Conservation (phyloP, 192 early-diverging fungal species). For the Bifiguratus adelaidae region DNA sequence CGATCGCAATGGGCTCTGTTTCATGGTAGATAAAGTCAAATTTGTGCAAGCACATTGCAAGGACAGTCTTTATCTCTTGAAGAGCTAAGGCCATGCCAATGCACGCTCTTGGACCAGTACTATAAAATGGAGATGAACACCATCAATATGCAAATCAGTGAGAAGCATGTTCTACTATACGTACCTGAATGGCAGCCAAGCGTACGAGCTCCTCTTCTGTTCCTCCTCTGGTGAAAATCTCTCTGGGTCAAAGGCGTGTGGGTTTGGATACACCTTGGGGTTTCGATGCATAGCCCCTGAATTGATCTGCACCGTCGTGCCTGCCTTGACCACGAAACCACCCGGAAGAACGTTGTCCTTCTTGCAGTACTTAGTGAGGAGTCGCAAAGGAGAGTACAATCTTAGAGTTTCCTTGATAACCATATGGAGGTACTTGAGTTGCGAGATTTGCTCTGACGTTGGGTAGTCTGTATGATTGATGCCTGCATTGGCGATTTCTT, state of each 20-base stretch:
- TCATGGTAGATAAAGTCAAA: conserved; percentile 27
- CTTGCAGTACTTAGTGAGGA: conserved; percentile 21
- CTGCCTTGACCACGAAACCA: conserved; percentile 20
- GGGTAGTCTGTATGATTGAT: conserved; percentile 13
- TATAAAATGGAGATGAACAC: background rate
- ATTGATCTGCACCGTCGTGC: conserved; percentile 10
- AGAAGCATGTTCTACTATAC: too few species aligned
- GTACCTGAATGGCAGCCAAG: conserved; percentile 44
- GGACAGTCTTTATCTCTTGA: conserved; percentile 42
- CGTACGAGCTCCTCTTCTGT: conserved; percentile 24
- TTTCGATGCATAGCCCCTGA: conserved; percentile 30
- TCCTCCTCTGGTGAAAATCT: conserved; percentile 37
- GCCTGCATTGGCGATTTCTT: conserved; percentile 36
- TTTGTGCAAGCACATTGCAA: conserved; percentile 30
- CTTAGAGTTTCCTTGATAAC: conserved; percentile 49
- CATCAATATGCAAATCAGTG: background rate
- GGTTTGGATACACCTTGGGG: conserved; percentile 25
- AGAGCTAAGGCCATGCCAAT: conserved; percentile 51
- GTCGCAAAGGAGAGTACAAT: conserved; percentile 33
- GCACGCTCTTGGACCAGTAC: conserved; percentile 30
- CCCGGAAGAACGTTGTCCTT: conserved; percentile 32
- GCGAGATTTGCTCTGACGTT: conserved; percentile 20
- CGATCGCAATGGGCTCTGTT: conserved; percentile 9
- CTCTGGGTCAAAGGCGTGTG: conserved; percentile 39
- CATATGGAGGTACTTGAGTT: conserved; percentile 35